Conservation (phyloP, 2,329 filamentous ascomycete species). For the Magnaporthiopsis incrustans region DNA sequence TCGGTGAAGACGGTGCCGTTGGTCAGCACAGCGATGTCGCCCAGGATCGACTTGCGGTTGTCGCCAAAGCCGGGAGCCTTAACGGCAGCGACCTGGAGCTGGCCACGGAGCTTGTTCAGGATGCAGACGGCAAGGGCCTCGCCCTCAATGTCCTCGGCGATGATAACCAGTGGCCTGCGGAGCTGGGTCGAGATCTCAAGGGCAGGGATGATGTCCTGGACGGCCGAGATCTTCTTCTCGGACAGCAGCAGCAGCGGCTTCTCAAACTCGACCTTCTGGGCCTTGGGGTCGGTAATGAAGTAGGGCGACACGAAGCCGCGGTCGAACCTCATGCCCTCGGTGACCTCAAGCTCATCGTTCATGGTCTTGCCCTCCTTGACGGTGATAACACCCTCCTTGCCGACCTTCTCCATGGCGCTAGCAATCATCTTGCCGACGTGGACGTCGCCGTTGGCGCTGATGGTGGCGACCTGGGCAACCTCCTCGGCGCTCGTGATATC, state of each 20-base stretch:
- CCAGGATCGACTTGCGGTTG: constrained; percentile 99
- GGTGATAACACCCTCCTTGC: constrained; percentile 99
- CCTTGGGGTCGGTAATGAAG: constrained; percentile 99
- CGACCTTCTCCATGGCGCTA: constrained; percentile 99
- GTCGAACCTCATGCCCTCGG: constrained; percentile 99
- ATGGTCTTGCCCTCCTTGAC: constrained; percentile 99
- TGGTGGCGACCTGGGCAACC: constrained; percentile 96
- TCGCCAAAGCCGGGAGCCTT: constrained; percentile 99
- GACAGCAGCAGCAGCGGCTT: constrained; percentile 97
- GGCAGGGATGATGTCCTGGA: constrained; percentile 97
- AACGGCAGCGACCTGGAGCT: constrained; percentile 96
- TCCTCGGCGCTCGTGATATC: constrained; percentile 97
- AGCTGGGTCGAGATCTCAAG: constrained; percentile 95
- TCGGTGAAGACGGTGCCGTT: constrained; percentile 97
- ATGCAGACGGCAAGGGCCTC: constrained; percentile 98
- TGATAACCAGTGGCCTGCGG: constrained; percentile 93
- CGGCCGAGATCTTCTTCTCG: constrained; percentile 99
- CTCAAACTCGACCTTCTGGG: constrained; percentile 99
- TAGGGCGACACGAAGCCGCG: constrained; percentile 97
- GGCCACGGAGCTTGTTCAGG: constrained; percentile 98
- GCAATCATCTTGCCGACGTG: constrained; percentile 95
- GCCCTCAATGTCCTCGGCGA: constrained; percentile 97
- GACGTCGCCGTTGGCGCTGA: constrained; percentile 92
- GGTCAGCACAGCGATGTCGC: constrained; percentile 90
- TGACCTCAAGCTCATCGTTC: constrained; percentile 95